phyloP scores from a whole-genome alignment of 2,329 filamentous ascomycete genomes.

The Aspergillus sp. region DNA sequence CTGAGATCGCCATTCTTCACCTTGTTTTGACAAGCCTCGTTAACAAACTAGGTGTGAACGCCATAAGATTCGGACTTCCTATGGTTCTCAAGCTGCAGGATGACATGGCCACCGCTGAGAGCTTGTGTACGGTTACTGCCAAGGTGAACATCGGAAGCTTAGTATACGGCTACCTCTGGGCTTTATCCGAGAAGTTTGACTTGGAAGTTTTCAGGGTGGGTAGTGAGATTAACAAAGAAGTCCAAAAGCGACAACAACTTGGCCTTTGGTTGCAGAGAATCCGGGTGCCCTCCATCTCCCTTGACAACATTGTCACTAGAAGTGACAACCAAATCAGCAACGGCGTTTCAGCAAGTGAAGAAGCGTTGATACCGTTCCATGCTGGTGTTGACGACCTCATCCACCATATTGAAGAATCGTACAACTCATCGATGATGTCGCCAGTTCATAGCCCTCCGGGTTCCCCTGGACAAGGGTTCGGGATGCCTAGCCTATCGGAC shows the following conservation, averaged over 20 bases:
- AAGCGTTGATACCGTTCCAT: conserved; percentile 64
- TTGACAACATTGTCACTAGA: conserved; percentile 58
- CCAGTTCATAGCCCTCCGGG: conserved; percentile 65
- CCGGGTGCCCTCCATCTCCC: conserved; percentile 60
- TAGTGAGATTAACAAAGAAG: conserved; percentile 68
- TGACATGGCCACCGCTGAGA: conserved; percentile 52
- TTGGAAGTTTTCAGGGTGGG: conserved; percentile 68
- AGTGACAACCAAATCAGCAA: conserved; percentile 30
- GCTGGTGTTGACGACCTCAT: conserved; percentile 66
- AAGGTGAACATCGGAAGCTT: conserved; percentile 79
- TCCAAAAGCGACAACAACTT: conserved; percentile 66
- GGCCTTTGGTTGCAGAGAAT: conserved; percentile 76
- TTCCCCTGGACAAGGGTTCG: conserved; percentile 63
- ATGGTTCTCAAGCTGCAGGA: conserved; percentile 89
- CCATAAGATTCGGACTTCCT: conserved; percentile 70
- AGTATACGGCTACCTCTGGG: conserved; percentile 86
- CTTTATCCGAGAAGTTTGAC: conserved; percentile 69
- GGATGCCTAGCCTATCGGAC: conserved; percentile 11
- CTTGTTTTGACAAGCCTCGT: conserved; percentile 71
- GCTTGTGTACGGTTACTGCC: conserved; percentile 47
- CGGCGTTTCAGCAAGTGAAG: conserved; percentile 41
- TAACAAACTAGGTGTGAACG: conserved; percentile 75
- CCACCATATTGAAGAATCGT: conserved; percentile 67
- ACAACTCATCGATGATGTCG: conserved; percentile 57
- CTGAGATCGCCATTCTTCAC: conserved; percentile 73